These are phyloP conservation scores for Chrysosporium keratinophilum DNA, from an alignment of 2,329 filamentous ascomycete species.

Conservation along the genomic window DNA sequence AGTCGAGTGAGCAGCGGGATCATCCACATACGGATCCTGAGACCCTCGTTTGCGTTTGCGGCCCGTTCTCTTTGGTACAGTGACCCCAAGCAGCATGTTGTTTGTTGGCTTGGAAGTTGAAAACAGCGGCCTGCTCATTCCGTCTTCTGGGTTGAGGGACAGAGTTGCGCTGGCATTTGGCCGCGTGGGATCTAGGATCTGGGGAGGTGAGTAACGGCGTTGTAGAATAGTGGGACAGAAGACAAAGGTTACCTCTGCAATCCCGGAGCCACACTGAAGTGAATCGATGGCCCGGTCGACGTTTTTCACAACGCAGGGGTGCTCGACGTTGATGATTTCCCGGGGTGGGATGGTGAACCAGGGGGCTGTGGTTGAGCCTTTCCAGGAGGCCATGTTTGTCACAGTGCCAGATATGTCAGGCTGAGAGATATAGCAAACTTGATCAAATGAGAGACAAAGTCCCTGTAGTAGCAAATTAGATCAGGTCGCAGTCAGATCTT, in stretches of 20 bases:
- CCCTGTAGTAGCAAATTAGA: too few relatives aligned
- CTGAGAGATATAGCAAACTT: background rate
- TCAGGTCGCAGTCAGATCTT: too few relatives aligned
- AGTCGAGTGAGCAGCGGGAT: conserved; percentile 21
- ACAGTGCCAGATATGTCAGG: background rate
- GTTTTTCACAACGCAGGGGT: conserved; percentile 56
- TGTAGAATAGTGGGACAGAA: background rate
- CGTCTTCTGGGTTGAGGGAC: conserved; percentile 70
- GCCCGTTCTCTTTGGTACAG: conserved; percentile 75
- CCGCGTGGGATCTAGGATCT: conserved; percentile 40
- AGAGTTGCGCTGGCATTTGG: conserved; percentile 49
- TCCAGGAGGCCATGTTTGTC: conserved; percentile 5
- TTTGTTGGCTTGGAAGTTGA: conserved; percentile 67
- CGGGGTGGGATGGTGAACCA: conserved; percentile 44
- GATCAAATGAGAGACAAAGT: background rate
- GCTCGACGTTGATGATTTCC: conserved; percentile 52
- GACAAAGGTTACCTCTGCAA: conserved; percentile 40
- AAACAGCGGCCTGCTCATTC: conserved; percentile 63
- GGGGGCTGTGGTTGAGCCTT: conserved; percentile 29
- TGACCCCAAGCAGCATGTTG: conserved; percentile 77
- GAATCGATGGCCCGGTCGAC: conserved; percentile 54
- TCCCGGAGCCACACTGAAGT: conserved; percentile 46
- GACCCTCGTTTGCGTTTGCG: conserved; percentile 75
- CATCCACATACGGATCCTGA: conserved; percentile 49
- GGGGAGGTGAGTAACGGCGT: background rate